Evolutionary conservation across 2,329 filamentous ascomycete genomes (phyloP).

Genomic region (Zymoseptoria tritici): DNA sequence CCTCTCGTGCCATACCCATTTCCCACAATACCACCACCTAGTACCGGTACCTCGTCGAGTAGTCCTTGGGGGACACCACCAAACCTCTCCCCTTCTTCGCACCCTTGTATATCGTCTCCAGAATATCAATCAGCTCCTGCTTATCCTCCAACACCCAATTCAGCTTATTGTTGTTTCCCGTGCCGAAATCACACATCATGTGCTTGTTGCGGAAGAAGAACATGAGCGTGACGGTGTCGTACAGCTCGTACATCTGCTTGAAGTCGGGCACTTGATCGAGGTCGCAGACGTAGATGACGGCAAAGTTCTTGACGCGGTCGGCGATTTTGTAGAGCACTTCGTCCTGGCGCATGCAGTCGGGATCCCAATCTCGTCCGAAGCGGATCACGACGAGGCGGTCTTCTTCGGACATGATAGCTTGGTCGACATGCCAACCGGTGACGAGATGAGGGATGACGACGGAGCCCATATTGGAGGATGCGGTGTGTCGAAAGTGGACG

Average conservation of each 20-base stretch:
- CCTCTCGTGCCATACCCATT: background rate
- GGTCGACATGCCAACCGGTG: slow-evolving; percentile 96
- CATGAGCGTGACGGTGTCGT: slow-evolving; percentile 92
- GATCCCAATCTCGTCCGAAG: slow-evolving; percentile 80
- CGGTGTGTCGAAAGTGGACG: background rate
- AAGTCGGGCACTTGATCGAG: slow-evolving; percentile 87
- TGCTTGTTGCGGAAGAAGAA: slow-evolving; percentile 98
- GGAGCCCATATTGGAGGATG: slow-evolving; percentile 57
- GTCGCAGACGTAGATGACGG: slow-evolving; percentile 88
- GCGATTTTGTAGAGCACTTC: slow-evolving; percentile 93
- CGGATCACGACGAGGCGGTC: slow-evolving; percentile 89
- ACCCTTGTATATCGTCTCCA: slow-evolving; percentile 96
- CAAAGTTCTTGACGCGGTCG: slow-evolving; percentile 88
- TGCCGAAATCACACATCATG: slow-evolving; percentile 97
- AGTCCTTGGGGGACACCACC: slow-evolving; percentile 90
- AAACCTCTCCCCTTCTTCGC: slow-evolving; percentile 96
- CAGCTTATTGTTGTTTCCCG: slow-evolving; percentile 97
- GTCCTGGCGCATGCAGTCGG: slow-evolving; percentile 76
- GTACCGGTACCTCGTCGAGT: slow-evolving; percentile 63
- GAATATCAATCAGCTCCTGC: slow-evolving; percentile 95
- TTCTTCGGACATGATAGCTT: slow-evolving; percentile 85
- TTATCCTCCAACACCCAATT: slow-evolving; percentile 97
- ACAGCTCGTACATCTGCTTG: slow-evolving; percentile 79
- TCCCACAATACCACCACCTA: slow-evolving; percentile 26
- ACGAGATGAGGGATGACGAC: slow-evolving; percentile 85